Evolutionary conservation across 345 rosid genomes (phyloP).

Genomic region (Alliaria petiolata): DNA sequence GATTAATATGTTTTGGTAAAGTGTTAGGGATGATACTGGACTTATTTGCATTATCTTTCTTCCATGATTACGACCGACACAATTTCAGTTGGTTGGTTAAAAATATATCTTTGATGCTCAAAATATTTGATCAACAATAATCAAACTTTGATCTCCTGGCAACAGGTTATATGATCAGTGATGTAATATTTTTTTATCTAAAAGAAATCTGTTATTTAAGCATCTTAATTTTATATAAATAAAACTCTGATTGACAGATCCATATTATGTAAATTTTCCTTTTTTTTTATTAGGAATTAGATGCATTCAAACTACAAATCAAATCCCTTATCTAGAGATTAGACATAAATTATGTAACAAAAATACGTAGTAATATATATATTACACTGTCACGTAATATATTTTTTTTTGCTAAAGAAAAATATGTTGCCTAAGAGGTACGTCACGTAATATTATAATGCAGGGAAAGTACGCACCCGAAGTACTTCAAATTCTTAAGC

Average conservation of each 20-base stretch:
- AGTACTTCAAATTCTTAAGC: constrained; percentile 5
- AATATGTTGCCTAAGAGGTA: no score
- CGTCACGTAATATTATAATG: not conserved
- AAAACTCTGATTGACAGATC: not conserved
- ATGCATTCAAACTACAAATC: not conserved
- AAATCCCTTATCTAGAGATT: not conserved
- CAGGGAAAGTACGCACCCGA: not conserved
- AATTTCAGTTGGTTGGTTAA: no score
- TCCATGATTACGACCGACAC: no score
- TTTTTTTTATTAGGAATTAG: not conserved
- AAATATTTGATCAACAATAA: no score
- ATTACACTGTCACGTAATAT: not conserved
- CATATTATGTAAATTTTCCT: not conserved
- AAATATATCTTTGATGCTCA: no score
- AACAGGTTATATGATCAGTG: no score
- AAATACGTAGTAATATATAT: not conserved
- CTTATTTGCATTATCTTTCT: no score
- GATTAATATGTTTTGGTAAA: no score
- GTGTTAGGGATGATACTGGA: no score
- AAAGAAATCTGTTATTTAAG: not conserved
- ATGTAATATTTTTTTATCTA: no score
- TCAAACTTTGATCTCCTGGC: no score
- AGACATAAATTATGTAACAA: not conserved
- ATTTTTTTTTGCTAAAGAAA: no score
- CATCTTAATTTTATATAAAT: not conserved